These are phyloP conservation scores for Pleurotus salmoneostramineus DNA, from an alignment of 768 basidiomycete species.

Conservation along the genomic window DNA sequence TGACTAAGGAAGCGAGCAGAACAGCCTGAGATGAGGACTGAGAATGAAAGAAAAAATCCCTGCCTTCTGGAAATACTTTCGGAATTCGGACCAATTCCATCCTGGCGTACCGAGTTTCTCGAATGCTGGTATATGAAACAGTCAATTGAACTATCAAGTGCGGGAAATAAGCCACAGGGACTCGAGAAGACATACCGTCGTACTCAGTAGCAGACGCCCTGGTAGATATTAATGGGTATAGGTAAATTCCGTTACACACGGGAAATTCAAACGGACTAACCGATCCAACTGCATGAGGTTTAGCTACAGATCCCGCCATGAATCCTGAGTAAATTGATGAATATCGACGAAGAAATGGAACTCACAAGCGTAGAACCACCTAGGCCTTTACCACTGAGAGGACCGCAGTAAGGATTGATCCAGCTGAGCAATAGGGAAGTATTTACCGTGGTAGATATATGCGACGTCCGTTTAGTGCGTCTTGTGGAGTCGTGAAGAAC, in stretches of 20 bases:
- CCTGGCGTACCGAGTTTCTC: not conserved
- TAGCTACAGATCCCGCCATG: not conserved
- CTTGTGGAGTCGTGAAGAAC: conserved; percentile 3
- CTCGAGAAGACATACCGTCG: not conserved
- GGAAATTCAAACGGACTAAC: not conserved
- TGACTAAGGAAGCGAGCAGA: not conserved
- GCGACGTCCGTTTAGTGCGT: not conserved
- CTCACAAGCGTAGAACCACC: conserved; percentile 5
- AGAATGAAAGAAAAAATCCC: not conserved
- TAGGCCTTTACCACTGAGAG: conserved; percentile 1
- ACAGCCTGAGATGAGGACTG: not conserved
- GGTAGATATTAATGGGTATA: not conserved
- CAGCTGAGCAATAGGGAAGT: not conserved
- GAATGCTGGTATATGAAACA: not conserved
- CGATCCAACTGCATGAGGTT: conserved; percentile 4
- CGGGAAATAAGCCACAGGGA: not conserved
- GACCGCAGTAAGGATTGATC: not conserved
- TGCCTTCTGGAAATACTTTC: conserved; percentile 8
- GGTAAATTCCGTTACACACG: not conserved
- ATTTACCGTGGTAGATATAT: conserved; percentile 1
- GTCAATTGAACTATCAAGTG: no score
- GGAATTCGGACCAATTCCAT: conserved; percentile 6
- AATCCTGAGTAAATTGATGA: not conserved
- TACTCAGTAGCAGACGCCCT: conserved; percentile 3
- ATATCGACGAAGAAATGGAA: not conserved